phyloP scores from a whole-genome alignment of 2,329 filamentous ascomycete species.

The Botrytis fragariae region DNA sequence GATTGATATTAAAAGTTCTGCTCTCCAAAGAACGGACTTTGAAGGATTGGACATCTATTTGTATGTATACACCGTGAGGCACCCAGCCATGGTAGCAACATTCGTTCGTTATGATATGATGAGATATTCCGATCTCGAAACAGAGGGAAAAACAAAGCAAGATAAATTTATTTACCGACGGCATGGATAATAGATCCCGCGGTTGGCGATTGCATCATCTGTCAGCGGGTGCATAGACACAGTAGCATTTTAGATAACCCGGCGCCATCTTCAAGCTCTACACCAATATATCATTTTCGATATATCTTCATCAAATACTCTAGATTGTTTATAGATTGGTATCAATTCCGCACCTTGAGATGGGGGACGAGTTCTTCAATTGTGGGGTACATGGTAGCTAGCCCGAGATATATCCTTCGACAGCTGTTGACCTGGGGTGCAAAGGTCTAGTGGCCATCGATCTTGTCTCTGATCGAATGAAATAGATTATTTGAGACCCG shows the following conservation, averaged over 20 bases:
- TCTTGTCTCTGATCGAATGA: neutral
- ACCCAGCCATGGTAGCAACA: neutral
- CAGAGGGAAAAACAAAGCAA: neutral
- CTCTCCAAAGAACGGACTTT: neutral
- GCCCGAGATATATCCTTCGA: constrained; percentile 3
- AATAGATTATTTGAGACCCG: neutral
- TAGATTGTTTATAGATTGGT: neutral
- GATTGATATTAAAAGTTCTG: neutral
- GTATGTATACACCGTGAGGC: neutral
- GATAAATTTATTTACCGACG: neutral
- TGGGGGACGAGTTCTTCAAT: constrained; percentile 11
- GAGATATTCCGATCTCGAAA: neutral
- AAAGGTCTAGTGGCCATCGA: neutral
- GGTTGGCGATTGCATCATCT: constrained; percentile 1
- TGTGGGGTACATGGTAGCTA: neutral
- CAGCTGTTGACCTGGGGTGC: neutral
- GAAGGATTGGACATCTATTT: neutral
- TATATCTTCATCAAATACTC: neutral
- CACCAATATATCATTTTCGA: neutral
- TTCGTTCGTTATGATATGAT: neutral
- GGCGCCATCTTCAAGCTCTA: neutral
- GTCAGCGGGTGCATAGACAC: neutral
- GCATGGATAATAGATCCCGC: constrained; percentile 3
- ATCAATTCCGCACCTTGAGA: neutral
- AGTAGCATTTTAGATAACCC: neutral